These are phyloP conservation scores for Melampsora occidentalis DNA, from an alignment of 1,284 basidiomycete genomes.

Conservation along the genomic window DNA sequence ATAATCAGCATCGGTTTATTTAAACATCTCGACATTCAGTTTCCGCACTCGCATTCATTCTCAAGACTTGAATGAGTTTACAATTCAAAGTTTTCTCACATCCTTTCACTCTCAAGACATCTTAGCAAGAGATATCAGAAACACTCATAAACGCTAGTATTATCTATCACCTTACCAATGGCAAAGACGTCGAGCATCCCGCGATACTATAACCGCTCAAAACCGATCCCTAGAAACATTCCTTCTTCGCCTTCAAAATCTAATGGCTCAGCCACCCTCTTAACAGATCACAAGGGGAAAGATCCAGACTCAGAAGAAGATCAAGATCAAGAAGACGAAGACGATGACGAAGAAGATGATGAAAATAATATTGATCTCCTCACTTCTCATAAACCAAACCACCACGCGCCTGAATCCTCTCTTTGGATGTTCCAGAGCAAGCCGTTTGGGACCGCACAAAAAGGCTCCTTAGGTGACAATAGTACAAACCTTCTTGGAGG, in stretches of 20 bases:
- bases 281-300: neutral
- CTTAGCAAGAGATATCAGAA: too few relatives aligned
- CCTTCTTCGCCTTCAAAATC: slow-evolving; percentile 21
- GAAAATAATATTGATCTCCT: neutral
- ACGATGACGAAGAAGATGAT: slow-evolving; percentile 6
- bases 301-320: slow-evolving; percentile 18
- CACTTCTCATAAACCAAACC: slow-evolving; percentile 3
- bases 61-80: too few relatives aligned
- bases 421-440: slow-evolving; percentile 33
- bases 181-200: slow-evolving; percentile 41
- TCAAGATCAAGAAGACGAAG: neutral
- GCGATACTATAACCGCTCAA: slow-evolving; percentile 17
- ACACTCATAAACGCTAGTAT: too few relatives aligned
- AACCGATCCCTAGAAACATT: neutral
- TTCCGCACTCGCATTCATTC: too few relatives aligned
- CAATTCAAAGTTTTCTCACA: too few relatives aligned
- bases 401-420: slow-evolving; percentile 11
- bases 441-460: slow-evolving; percentile 18
- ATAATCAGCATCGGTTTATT: too few relatives aligned
- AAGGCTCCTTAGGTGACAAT: neutral
- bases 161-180: neutral
- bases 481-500: slow-evolving; percentile 23
- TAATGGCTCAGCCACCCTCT: neutral
- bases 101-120: too few relatives aligned
- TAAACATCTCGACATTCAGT: too few relatives aligned